Base-by-base conservation (phyloP, 2,329 filamentous ascomycete species). In the Penicillium palitans region DNA sequence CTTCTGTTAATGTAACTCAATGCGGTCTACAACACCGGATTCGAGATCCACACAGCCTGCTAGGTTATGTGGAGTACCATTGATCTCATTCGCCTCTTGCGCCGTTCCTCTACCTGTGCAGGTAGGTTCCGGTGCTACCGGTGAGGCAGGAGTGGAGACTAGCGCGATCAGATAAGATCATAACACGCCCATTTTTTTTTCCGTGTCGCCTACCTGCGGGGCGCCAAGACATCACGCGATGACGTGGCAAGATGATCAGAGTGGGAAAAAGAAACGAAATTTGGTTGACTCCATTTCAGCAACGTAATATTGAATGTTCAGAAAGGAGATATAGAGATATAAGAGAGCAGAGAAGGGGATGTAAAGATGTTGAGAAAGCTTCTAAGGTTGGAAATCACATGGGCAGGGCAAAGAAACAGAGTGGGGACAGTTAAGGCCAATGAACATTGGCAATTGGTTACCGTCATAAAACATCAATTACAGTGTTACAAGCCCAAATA, bases 91-190 rank as follows among this genome's bases (percentile, higher is more conserved):
- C 44, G 61, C 33, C 29, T 44, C 12, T 33, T 37, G 51, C 49
- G 50, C 61, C 58, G 54, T 61, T 42, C 17, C 41, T 50, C 39
- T 35, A 13, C 29, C 29, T 31, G 6, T 13, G 12, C 31, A 33
- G 12, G 6, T 59, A 41, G 48, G 40, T 50, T 59, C 48, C 44
- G 48, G 47, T 48, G 46, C 45, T 46, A 37, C 54, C 31, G 47
- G 47, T 33, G 53, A 51, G 56, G 48, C 27, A 41, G n/a, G 40
- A 48, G 64, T 66, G 64, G 64, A 54, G 59, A 65, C 63, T 41
- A 42, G 49, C 51, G 57, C 57, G 61, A 67, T 67, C 65, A 60
- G 65, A 67, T 67, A 67, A 67, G 65, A 67, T 67, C 58, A 61
- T 40, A 55, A 56, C 51, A 52, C 59, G 52, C 42, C 17, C 37